phyloP scores from a whole-genome alignment of 306 rosid species.

The Argentina anserina region DNA sequence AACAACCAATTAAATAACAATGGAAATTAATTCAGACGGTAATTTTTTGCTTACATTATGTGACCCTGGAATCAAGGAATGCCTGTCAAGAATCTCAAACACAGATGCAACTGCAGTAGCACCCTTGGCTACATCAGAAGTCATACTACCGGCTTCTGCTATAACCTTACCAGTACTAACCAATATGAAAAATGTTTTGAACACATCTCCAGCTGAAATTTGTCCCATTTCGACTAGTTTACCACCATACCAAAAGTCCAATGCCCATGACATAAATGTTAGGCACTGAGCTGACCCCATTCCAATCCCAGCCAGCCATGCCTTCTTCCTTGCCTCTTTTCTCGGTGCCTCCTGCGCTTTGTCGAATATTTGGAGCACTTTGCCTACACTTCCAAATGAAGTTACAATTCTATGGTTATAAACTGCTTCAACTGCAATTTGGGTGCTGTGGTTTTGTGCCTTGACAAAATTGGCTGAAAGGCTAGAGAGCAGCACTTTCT shows the following conservation, averaged over 20 bases:
- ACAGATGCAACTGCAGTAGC: constrained; percentile 79
- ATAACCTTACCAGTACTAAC: constrained; percentile 93
- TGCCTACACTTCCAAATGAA: constrained; percentile 58
- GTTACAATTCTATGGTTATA: constrained; percentile 84
- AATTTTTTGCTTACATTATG: constrained; percentile 37
- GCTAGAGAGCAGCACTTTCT: constrained; percentile 76
- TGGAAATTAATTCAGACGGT: neutral
- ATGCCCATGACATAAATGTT: constrained; percentile 92
- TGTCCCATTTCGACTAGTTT: constrained; percentile 57
- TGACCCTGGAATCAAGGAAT: constrained; percentile 55
- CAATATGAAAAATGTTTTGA: constrained; percentile 84
- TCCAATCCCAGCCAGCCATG: constrained; percentile 92
- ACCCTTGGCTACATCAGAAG: constrained; percentile 86
- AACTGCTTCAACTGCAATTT: constrained; percentile 88
- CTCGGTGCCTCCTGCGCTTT: constrained; percentile 83
- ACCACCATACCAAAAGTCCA: constrained; percentile 99
- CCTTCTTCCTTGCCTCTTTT: constrained; percentile 73
- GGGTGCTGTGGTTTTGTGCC: constrained; percentile 87
- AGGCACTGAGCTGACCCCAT: constrained; percentile 97
- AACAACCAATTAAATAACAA: neutral
- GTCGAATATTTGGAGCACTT: constrained; percentile 62
- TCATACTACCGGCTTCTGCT: constrained; percentile 99
- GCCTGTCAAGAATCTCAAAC: constrained; percentile 79
- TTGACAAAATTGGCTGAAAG: constrained; percentile 60
- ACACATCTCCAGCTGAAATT: constrained; percentile 87